Percentiles rank a stretch among this genome's conserved stretches.
These are phyloP conservation scores for Neonectria coccinea DNA, from an alignment of 2,329 filamentous ascomycete species.

Conservation along the genomic window DNA sequence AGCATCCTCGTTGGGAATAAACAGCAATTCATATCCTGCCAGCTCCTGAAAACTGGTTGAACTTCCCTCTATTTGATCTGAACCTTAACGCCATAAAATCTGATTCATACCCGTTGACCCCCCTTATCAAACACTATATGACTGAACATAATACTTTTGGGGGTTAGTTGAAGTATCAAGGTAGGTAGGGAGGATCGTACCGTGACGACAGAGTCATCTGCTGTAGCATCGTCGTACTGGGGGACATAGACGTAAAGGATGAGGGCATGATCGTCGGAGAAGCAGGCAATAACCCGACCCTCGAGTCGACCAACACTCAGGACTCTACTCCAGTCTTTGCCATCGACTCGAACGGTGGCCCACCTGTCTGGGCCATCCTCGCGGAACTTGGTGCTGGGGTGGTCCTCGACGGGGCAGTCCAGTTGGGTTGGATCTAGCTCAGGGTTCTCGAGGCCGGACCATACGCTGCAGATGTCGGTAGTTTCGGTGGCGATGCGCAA, in stretches of 20 bases:
- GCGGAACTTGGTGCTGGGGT: slow-evolving; percentile 84
- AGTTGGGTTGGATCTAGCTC: slow-evolving; percentile 84
- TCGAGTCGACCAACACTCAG: slow-evolving; percentile 91
- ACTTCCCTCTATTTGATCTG: slow-evolving; percentile 1
- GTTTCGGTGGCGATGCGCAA: slow-evolving; percentile 86
- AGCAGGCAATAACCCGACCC: slow-evolving; percentile 92
- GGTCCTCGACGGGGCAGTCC: slow-evolving; percentile 77
- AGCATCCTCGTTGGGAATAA: slow-evolving; percentile 4
- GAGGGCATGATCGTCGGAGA: slow-evolving; percentile 82
- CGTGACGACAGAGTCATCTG: slow-evolving; percentile 80
- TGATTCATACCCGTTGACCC: background rate
- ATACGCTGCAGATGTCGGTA: slow-evolving; percentile 85
- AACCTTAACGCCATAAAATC: slow-evolving; percentile 31
- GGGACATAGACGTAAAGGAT: slow-evolving; percentile 87
- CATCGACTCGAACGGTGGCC: slow-evolving; percentile 92
- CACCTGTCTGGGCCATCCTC: slow-evolving; percentile 83
- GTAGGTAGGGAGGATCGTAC: slow-evolving; percentile 55
- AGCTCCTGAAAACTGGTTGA: slow-evolving; percentile 12
- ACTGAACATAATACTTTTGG: slow-evolving; percentile 57
- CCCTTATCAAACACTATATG: slow-evolving; percentile 50
- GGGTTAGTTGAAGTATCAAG: slow-evolving; percentile 37
- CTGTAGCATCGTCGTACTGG: slow-evolving; percentile 72
- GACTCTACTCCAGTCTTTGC: slow-evolving; percentile 94
- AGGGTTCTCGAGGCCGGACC: slow-evolving; percentile 88
- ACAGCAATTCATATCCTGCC: slow-evolving; percentile 18